Evolutionary conservation across 192 early-diverging fungal genomes (phyloP), one percentile per base, ranked within the genome.

Genomic region (Coemansia sp.): DNA sequence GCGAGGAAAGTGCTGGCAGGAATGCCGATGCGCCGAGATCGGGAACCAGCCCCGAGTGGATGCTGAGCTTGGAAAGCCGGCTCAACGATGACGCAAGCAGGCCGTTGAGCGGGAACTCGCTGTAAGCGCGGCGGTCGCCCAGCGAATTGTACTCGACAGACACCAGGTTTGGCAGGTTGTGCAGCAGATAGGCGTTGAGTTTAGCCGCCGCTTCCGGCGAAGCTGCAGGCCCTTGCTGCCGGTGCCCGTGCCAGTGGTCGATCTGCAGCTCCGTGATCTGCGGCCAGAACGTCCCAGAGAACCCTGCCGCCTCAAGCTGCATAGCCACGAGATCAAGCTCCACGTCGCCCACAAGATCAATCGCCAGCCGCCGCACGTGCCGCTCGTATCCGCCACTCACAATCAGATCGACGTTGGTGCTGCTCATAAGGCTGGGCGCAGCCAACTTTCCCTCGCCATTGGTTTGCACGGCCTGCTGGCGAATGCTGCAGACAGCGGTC

Each of bases 61-160:
- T 51, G 12, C 61, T 23, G 9, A 80, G 48, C 12, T 64, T 58
- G 0, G 45, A 20, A 5, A 80, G 53, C 24, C 69, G 61, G 23
- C 68, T 67, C 26, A 80, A 62, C 41, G 62, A 67, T 7, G 77
- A 74, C 35, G 72, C 62, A 1, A 80, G 57, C 43, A 80, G 46
- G 0, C 72, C 72, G 55, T 80, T 72, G 1, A 80, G 63, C 23
- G 71, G 77, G 35, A 80, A 80, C 51, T 80, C 77, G 16, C 62
- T 1, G 53, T 74, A 80, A 41, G 64, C 57, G 14, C 64, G 64
- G 12, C 66, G 56, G 35, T 80, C 77, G 34, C 67, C 77, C 0
- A 66, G 15, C 4, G 72, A 74, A 9, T 21, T 30, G 43, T 80
- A 80, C 12, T 64, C 64, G 44, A 80, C 57, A 12, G 77, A 71